Base-by-base conservation (phyloP, 2,329 filamentous ascomycete species). In the Cladosporium sp. region DNA sequence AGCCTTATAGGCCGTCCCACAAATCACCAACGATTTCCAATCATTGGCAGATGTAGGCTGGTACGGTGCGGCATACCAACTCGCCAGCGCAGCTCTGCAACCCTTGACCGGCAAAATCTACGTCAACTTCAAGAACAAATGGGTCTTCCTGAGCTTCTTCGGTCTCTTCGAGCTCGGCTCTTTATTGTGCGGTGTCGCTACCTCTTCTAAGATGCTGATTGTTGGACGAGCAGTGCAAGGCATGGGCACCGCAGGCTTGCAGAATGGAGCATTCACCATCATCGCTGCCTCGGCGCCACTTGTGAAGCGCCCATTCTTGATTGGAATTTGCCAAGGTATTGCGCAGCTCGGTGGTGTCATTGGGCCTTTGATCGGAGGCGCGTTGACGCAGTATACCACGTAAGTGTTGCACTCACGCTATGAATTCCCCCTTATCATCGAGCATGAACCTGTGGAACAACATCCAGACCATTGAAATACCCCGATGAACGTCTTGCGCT, bases 201-300 rank as follows among this genome's bases (percentile, higher is more conserved):
- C 71, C 0, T 82, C 78, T 3, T 85, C 84, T 0, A 68, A 75
- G 0, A 84, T 84, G 78, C 80, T 88, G 62, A 87, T 88, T 59
- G 72, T 82, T 14, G 84, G 84, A 1, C 80, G 85, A 6, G 81
- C 83, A 3, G 74, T 88, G 2, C 83, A 85, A 0, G 86, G 85
- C 0, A 68, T 83, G 0, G 85, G 85, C 1, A 79, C 78, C 0
- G 80, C 85, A 0, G 86, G 83, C 0, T 35, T 70, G 18, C 62
- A 66, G 37, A 69, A 66, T 31, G 69, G 69, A 26, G 65, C 67
- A 5, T 63, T 68, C 18, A 67, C 66, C 2, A 70, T 69, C 56
- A 68, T 70, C 21, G 28, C 66, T 2, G 56, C 58, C 12, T 26
- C 46, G 12, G 60, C 58, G n/a, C 67, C 66, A 23, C 35, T 68